Base-by-base conservation (phyloP, 139 green algal species). In the Picochlorum sp. region DNA sequence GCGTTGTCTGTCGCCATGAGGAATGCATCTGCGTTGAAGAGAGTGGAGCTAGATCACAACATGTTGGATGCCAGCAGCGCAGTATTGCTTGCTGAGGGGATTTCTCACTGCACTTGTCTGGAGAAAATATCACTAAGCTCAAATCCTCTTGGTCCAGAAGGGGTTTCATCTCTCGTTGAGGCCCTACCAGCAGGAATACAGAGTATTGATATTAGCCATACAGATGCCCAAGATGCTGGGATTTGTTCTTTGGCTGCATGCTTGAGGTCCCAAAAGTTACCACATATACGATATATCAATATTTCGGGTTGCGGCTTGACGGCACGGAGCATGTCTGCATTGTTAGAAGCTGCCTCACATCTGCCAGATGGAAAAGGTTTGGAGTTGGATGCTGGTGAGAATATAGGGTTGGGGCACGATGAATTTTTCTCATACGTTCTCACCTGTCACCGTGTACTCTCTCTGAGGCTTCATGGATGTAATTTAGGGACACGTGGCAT, bases 11-110 rank as follows among this genome's bases (percentile, higher is more conserved):
- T 9, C 18, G 6, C 21, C 15, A 37, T 60, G 11, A 52, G 16
- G 9, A 20, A 24, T 20, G 15, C 18, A n/a, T 50, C 49, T 6
- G 28, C 6, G 1, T 32, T 74, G 32, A 8, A 20, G 8, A 14
- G 21, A 15, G 20, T 74, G 28, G 45, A 60, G 13, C 30, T 74
- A 3, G 47, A 74, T 23, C 28, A 57, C 24, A 74, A 74, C 32
- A 28, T 24, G 9, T 38, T 74, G 14, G 34, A 64, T 6, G 20
- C 15, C 9, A 47, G 44, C 21, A 28, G 26, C 50, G 44, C n/a
- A 3, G 5, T 18, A 2, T 20, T 45, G 16, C 34, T 64, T 18
- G 23, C 20, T 32, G 45, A 6, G 18, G 49, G 30, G 10, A 30
- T 74, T 13, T 28, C 44, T 6, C 32, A 50, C 45, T 74, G 11